Conservation (phyloP, 192 early-diverging fungal species). For the Tieghemiomyces parasiticus region DNA sequence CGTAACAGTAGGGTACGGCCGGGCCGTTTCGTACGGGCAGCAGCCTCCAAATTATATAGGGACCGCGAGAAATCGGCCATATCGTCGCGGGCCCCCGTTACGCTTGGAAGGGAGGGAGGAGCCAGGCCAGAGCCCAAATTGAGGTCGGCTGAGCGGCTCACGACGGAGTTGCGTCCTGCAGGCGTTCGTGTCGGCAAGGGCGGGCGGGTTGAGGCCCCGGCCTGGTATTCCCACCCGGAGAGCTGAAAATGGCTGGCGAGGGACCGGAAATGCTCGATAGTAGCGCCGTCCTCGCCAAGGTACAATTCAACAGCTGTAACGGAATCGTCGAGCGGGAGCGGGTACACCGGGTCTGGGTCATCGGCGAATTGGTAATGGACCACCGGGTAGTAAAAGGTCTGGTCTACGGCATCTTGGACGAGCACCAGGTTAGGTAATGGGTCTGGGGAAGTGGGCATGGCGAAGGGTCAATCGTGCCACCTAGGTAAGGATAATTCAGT, state of each 20-base stretch:
- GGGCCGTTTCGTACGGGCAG: not conserved
- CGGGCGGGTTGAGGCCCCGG: not conserved
- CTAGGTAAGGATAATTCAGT: too few relatives aligned
- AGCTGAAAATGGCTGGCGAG: constrained; percentile 5
- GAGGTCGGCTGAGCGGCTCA: not conserved
- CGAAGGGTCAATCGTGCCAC: too few relatives aligned
- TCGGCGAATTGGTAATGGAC: constrained; percentile 10
- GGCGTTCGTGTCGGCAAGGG: not conserved
- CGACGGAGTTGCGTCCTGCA: not conserved
- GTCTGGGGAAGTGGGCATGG: not conserved
- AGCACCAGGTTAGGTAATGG: constrained; percentile 5
- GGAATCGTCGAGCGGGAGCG: not conserved
- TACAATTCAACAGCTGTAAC: not conserved
- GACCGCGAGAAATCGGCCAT: not conserved
- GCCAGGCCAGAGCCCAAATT: not conserved
- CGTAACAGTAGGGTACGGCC: not conserved
- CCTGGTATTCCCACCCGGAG: not conserved
- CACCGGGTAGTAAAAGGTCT: constrained; percentile 9
- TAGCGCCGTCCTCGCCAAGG: not conserved
- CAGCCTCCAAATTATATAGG: not conserved
- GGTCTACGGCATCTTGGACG: constrained; percentile 7
- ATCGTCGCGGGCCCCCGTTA: too few relatives aligned
- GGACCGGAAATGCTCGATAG: not conserved
- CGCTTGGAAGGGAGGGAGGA: not conserved
- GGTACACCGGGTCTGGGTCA: constrained; percentile 3